Percentiles rank a stretch among this genome's conserved stretches.
Conservation (phyloP, 176 grass and related monocot species). For the Puccinellia tenuiflora region DNA sequence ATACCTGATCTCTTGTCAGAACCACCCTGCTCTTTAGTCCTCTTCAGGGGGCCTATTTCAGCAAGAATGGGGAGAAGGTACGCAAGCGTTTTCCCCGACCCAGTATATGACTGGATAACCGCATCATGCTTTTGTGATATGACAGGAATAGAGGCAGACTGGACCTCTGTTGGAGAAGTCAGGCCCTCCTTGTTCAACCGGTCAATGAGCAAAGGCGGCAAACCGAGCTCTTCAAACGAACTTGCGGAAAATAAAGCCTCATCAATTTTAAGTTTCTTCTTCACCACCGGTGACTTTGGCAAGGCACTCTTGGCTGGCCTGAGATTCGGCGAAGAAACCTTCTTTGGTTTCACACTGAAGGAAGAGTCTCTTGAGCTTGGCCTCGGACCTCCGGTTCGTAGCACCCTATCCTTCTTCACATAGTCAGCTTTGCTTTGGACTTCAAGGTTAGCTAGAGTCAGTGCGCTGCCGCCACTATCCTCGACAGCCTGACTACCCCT, state of each 20-base stretch:
- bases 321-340: slow-evolving; percentile 8
- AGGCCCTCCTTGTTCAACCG: slow-evolving; percentile 58
- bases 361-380: slow-evolving; percentile 34
- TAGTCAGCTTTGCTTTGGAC: slow-evolving; percentile 36
- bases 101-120: slow-evolving; percentile 87
- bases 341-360: slow-evolving; percentile 37
- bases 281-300: slow-evolving; percentile 13
- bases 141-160: slow-evolving; percentile 72
- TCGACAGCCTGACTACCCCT: slow-evolving; percentile 15
- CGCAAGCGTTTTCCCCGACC: slow-evolving; percentile 82
- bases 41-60: slow-evolving; percentile 70
- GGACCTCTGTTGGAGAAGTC: slow-evolving; percentile 79
- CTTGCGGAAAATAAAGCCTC: slow-evolving; percentile 78
- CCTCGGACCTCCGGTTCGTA: slow-evolving; percentile 25
- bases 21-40: slow-evolving; percentile 24
- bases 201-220: slow-evolving; percentile 67
- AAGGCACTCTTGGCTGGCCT: slow-evolving; percentile 25
- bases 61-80: slow-evolving; percentile 86
- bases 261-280: slow-evolving; percentile 61
- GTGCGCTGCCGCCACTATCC: not conserved
- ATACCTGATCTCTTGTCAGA: slow-evolving; percentile 56
- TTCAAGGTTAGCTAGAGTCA: slow-evolving; percentile 64
- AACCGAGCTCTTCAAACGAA: slow-evolving; percentile 72
- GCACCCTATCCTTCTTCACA: slow-evolving; percentile 43
- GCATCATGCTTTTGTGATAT: slow-evolving; percentile 76